Base-by-base conservation (phyloP, 257 asterid genomes). In the Verbascum thapsus region DNA sequence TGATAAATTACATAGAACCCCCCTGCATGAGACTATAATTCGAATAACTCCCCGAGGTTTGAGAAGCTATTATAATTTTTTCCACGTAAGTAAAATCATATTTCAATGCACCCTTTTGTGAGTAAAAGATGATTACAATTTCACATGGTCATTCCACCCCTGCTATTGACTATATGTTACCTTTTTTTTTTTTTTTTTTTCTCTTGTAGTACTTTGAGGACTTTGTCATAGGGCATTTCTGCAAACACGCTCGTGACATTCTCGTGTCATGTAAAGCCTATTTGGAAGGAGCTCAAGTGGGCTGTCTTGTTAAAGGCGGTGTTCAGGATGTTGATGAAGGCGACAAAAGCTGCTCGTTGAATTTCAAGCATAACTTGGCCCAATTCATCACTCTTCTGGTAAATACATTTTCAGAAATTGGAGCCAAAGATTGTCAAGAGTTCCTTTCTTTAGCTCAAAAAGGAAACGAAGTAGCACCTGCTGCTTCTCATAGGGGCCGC, bases 201-300 rank as follows among this genome's bases (percentile, higher is more conserved):
- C 71, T 37, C 51, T 62, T 62, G 81, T 70, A 94, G 99, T 53
- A 90, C 62, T 94, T 85, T 72, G 96, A 90, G 85, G 92, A 85
- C 67, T 87, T 82, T 53, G 92, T 84, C 0, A 56, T 68, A 0
- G 97, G 96, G 16, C 83, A 94, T 73, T 94, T 85, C 72, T 77
- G 80, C 75, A 78, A 72, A 58, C 72, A 65, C 48, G 88, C 85
- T 6, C 84, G 72, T 20, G 91, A 77, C 52, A 81, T 94, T 58
- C 77, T 94, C 17, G 73, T 81, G 49, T 86, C 95, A 0, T 90
- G 99, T 37, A 84, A 72, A 68, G 94, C 96, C 23, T 94, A 87
- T 71, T 10, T 78, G 59, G 88, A 87, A 1, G 99, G 99, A 45
- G 96, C 95, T 62, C 95, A 78, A 76, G 97, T 90, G 42, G 97